Base-by-base conservation (phyloP, 257 asterid species). In the Phtheirospermum japonicum region DNA sequence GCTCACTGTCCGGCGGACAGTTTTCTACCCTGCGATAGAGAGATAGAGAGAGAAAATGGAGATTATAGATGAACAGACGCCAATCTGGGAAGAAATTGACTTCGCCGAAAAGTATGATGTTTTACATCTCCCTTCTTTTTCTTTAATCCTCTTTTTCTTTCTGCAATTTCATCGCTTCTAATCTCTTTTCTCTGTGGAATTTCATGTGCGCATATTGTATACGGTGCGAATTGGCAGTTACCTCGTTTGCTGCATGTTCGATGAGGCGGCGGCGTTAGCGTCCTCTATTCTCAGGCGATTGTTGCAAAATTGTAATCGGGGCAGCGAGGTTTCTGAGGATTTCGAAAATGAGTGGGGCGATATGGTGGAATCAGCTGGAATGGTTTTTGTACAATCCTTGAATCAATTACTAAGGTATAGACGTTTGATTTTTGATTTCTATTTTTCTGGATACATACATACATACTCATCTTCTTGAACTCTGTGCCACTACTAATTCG, bases 341-440 rank as follows among this genome's bases (percentile, higher is more conserved):
- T 39, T 32, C 20, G 75, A 64, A 52, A 63, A 61, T 66, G 89
- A 79, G 32, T 66, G 80, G 72, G 73, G 57, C 40, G 91, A 80
- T 55, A 75, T 82, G 94, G 63, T 80, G 81, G 95, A 86, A 78
- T 85, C 96, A 51, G 86, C 95, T 32, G 96, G 87, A 18, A 91
- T 91, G 98, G 87, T 86, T 72, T 67, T 88, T 57, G 98, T 84
- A 40, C 98, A 88, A 71, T 88, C 98, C 59, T 67, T 73, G 79
- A 80, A 80, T 59, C 85, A 80, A 57, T 73, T 76, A 45, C 72
- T 75, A 62, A 86, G 96, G 98, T 91, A 40, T 61, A 72, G 31
- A 42, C 31, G 5, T 18, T 59, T 46, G 31, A 36, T 13, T 42
- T 64, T 13, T 17, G 5, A 26, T 7, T 48, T 9, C 1, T 39